Base-by-base conservation (phyloP, 805 yeast species). In the Blastobotrys peoriensis region DNA sequence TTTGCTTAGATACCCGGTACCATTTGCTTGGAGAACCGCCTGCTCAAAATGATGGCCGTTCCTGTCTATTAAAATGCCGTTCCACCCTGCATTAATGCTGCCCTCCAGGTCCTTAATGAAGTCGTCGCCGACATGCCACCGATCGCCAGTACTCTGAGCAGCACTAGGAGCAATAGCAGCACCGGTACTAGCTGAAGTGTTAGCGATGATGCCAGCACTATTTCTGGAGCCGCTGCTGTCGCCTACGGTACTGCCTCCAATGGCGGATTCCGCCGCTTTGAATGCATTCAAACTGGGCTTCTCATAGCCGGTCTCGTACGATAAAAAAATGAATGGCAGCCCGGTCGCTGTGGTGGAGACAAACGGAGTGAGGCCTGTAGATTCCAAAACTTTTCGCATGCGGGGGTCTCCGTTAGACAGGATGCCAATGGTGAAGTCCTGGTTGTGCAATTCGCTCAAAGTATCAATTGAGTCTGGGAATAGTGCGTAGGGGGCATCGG, bases 121-220 rank as follows among this genome's bases (percentile, higher is more conserved):
- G 33, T 50, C 54, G 27, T 53, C 57, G 2, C 57, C 57, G 33
- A 52, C 46, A 42, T 53, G 55, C 57, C 57, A 53, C 16, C 37
- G 19, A n/a, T 16, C 22, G 13, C 30, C 33, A 18, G n/a, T n/a
- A 8, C 33, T 21, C 19, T 25, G 5, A 19, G 13, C 19, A 28
- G 20, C 10, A 21, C 21, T 10, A 20, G 40, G n/a, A 8, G 43
- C 30, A 8, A 34, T n/a, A 19, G 13, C 19, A 28, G 20, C 10
- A 21, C 21, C 15, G 33, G 40, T 22, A n/a, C n/a, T n/a, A n/a
- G n/a, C n/a, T n/a, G n/a, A n/a, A n/a, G n/a, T n/a, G n/a, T n/a
- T n/a, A n/a, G n/a, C n/a, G n/a, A n/a, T n/a, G n/a, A n/a, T n/a
- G n/a, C n/a, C n/a, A n/a, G n/a, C n/a, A n/a, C n/a, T n/a, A n/a